Evolutionary conservation across 192 early-diverging fungal genomes (phyloP).

Genomic region (Hyaloraphidium curvatum): DNA sequence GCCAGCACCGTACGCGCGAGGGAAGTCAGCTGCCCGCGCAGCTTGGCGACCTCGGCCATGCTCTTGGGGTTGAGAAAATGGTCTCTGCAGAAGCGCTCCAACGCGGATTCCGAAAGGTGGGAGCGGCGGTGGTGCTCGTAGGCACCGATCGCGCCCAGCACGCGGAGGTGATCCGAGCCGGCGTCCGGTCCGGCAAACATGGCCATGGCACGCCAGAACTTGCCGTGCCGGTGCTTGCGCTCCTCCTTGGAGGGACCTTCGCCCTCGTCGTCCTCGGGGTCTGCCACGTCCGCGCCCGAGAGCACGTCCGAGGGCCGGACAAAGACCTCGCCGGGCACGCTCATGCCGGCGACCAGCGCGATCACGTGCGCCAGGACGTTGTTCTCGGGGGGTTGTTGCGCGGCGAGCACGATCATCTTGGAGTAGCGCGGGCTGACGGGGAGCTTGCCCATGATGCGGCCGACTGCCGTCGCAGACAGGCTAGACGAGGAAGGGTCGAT

Average conservation of each 20-base stretch:
- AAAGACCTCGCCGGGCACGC: slow-evolving; percentile 78
- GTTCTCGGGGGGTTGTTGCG: slow-evolving; percentile 44
- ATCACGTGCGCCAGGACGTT: slow-evolving; percentile 71
- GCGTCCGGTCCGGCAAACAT: slow-evolving; percentile 57
- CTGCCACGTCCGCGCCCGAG: slow-evolving; percentile 6
- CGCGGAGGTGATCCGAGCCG: slow-evolving; percentile 66
- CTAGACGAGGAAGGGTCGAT: too few relatives aligned
- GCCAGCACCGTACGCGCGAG: background rate
- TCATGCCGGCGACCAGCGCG: slow-evolving; percentile 74
- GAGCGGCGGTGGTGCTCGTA: slow-evolving; percentile 29
- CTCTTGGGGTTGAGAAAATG: slow-evolving; percentile 73
- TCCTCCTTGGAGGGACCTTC: slow-evolving; percentile 48
- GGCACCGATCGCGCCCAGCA: slow-evolving; percentile 76
- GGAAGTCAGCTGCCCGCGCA: slow-evolving; percentile 48
- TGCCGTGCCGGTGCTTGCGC: slow-evolving; percentile 27
- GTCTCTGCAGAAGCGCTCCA: slow-evolving; percentile 49
- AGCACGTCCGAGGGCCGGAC: slow-evolving; percentile 28
- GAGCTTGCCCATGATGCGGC: slow-evolving; percentile 72
- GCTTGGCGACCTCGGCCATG: slow-evolving; percentile 35
- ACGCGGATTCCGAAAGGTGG: slow-evolving; percentile 22
- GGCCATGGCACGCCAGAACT: slow-evolving; percentile 55
- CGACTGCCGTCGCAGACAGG: slow-evolving; percentile 73
- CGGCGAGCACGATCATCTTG: slow-evolving; percentile 70
- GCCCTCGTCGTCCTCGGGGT: slow-evolving; percentile 28
- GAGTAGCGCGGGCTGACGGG: slow-evolving; percentile 81